phyloP scores from a whole-genome alignment of 2,329 filamentous ascomycete genomes.

The Hypomyces perniciosus region DNA sequence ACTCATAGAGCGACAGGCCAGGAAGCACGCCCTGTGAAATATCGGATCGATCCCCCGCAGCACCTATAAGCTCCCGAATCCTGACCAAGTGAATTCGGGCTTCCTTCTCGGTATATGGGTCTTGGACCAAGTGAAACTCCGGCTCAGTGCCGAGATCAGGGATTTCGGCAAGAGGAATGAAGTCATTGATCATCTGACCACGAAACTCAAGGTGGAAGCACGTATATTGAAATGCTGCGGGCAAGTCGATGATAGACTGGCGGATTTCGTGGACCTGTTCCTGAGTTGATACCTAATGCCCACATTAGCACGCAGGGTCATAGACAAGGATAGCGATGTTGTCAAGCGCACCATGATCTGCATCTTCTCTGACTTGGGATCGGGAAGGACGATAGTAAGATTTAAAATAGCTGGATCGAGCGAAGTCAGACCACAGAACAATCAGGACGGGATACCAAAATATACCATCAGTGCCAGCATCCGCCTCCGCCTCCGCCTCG shows the following conservation, averaged over 20 bases:
- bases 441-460: neutral
- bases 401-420: conserved; percentile 43
- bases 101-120: conserved; percentile 98
- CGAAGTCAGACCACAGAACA: neutral
- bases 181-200: conserved; percentile 88
- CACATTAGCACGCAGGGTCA: conserved; percentile 1
- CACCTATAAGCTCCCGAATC: conserved; percentile 87
- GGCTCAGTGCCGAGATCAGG: conserved; percentile 70
- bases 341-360: conserved; percentile 67
- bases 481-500: conserved; percentile 25
- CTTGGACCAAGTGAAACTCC: conserved; percentile 76
- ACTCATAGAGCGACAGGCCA: conserved; percentile 81
- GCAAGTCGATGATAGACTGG: conserved; percentile 91
- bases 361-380: conserved; percentile 65
- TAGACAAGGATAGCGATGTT: neutral
- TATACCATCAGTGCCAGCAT: conserved; percentile 31
- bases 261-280: conserved; percentile 97
- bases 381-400: conserved; percentile 74
- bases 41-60: conserved; percentile 82
- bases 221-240: conserved; percentile 90
- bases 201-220: conserved; percentile 97
- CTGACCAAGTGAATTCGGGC: conserved; percentile 90
- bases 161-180: conserved; percentile 85
- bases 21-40: conserved; percentile 78
- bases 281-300: conserved; percentile 70